These are phyloP conservation scores for Trichoderma aggressivum DNA, from an alignment of 2,329 filamentous ascomycete genomes.

Conservation along the genomic window DNA sequence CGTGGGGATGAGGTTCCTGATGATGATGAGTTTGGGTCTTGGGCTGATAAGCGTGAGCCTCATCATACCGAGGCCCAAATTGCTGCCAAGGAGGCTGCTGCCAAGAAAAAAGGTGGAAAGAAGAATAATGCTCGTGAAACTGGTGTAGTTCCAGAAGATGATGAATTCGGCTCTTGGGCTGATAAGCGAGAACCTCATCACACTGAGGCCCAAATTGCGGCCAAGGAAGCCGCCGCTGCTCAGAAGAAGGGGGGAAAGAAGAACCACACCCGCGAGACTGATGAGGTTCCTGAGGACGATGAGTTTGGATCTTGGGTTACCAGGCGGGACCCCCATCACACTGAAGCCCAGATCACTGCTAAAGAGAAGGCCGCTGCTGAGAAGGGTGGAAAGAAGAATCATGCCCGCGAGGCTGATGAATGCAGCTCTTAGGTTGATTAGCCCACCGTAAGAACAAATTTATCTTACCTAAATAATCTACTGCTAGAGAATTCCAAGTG, in stretches of 20 bases:
- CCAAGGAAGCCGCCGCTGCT: not conserved
- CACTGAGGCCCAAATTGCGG: not conserved
- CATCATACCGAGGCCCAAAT: not conserved
- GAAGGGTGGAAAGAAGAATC: not conserved
- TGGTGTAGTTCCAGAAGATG: not conserved
- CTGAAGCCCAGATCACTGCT: not conserved
- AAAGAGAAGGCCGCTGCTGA: not conserved
- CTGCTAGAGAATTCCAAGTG: not conserved
- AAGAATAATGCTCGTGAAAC: not conserved
- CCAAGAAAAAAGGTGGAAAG: not conserved
- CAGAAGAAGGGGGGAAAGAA: not conserved
- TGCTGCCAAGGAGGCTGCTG: not conserved
- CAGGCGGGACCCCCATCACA: not conserved
- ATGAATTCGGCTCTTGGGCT: not conserved
- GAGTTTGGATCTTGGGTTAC: not conserved
- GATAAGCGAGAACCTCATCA: too few relatives aligned
- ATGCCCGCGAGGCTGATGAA: not conserved
- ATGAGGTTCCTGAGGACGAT: not conserved
- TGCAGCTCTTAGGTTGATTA: not conserved
- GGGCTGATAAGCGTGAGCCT: not conserved
- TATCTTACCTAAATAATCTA: not conserved
- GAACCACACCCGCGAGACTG: not conserved
- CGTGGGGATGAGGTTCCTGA: not conserved
- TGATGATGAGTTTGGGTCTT: not conserved
- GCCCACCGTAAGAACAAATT: not conserved